These are phyloP conservation scores for Pythium phragmitis DNA, from an alignment of 352 stramenopile genomes.

Conservation along the genomic window DNA sequence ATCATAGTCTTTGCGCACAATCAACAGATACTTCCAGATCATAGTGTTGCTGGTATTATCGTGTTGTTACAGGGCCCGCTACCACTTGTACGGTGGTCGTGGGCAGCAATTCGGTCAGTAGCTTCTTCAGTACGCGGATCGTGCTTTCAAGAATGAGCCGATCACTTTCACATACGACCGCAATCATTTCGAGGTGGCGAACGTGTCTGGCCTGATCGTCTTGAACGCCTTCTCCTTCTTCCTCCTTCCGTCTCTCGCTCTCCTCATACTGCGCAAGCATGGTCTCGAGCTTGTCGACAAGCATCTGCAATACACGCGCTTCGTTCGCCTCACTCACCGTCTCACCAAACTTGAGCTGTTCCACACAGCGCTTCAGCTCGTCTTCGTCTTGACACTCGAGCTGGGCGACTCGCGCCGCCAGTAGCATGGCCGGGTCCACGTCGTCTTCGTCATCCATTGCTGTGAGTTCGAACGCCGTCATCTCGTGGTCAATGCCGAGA, in stretches of 20 bases:
- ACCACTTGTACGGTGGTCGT: neutral
- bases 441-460: constrained; percentile 33
- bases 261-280: constrained; percentile 53
- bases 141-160: constrained; percentile 63
- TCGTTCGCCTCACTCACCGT: constrained; percentile 58
- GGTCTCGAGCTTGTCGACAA: constrained; percentile 65
- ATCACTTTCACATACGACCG: constrained; percentile 54
- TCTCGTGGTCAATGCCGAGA: constrained; percentile 60
- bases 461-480: constrained; percentile 64
- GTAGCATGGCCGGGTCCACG: constrained; percentile 65
- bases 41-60: neutral
- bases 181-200: constrained; percentile 57
- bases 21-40: neutral
- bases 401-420: constrained; percentile 60
- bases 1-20: neutral
- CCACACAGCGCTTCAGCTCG: constrained; percentile 36
- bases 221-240: constrained; percentile 8
- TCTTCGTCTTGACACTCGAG: constrained; percentile 50
- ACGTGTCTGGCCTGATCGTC: constrained; percentile 18
- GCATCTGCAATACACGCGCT: constrained; percentile 39
- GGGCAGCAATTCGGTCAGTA: constrained; percentile 22
- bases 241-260: constrained; percentile 38
- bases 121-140: constrained; percentile 58
- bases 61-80: neutral
- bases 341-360: constrained; percentile 53